Base-by-base conservation (phyloP, 345 rosid species). In the Ceriops tagal region DNA sequence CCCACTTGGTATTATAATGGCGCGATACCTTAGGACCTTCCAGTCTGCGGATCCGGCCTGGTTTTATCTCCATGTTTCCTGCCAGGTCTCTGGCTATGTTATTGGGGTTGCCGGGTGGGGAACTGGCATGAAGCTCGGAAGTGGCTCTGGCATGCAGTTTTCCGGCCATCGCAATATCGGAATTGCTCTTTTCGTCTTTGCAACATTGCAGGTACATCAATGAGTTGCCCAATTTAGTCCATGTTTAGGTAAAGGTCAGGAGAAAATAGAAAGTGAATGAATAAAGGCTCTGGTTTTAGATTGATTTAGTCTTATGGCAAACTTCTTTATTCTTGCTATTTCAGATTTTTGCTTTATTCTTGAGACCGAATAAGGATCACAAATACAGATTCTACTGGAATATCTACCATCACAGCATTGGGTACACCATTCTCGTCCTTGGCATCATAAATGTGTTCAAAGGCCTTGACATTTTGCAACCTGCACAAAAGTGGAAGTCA, bases 101-200 rank as follows among this genome's bases (percentile, higher is more conserved):
- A 76, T 92, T n/a, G 98, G 98, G 7, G 93, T 87, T 63, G 87
- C 98, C 30, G 98, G 98, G 3, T 92, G 96, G 98, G 90, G 76
- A 64, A 90, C 90, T 13, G 96, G 98, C n/a, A 64, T 92, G 52
- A 90, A 90, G 73, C 92, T 92, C 19, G 96, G 98, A 15, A 69
- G 79, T 10, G 85, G 90, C 72, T 92, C 96, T 1, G 92, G 87
- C 8, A 21, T 85, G 27, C 61, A 37, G 2, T 85, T 26, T 61
- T 5, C 75, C 0, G 15, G 5, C 46, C 98, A 92, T 66, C 84
- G 96, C 26, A 80, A 83, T 28, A 83, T 92, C 5, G 98, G 98
- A 55, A 87, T 90, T 13, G 75, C 89, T 52, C 91, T 92, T 56
- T 88, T 90, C 79, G 30, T 78, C 60, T 46, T 90, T 5, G 92